Evolutionary conservation across 2,329 filamentous ascomycete genomes (phyloP).

Genomic region (Huntiella decipiens): DNA sequence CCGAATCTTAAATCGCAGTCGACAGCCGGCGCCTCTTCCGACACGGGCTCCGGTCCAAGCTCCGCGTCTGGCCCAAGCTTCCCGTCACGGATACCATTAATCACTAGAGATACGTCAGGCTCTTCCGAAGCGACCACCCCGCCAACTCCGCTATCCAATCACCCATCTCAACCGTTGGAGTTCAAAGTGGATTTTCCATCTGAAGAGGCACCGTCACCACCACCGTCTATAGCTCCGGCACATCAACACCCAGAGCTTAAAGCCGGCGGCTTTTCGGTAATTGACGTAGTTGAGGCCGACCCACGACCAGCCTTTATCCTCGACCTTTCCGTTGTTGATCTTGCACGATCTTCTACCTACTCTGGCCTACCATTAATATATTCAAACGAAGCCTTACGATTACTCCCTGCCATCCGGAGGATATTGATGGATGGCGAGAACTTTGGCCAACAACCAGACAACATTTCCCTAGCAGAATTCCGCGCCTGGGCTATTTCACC

Average conservation of each 20-base stretch:
- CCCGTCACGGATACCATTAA: too few species aligned
- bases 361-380: conserved; percentile 46
- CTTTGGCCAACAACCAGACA: not conserved
- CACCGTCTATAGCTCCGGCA: not conserved
- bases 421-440: not conserved
- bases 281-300: conserved; percentile 60
- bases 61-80: too few species aligned
- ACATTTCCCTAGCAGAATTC: not conserved
- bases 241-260: not conserved
- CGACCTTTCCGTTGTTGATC: conserved; percentile 34
- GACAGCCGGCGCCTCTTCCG: too few species aligned
- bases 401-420: conserved; percentile 26
- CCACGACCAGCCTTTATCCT: conserved; percentile 59
- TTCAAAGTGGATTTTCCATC: too few species aligned
- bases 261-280: conserved; percentile 39
- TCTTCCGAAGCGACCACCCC: too few species aligned
- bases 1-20: too few species aligned
- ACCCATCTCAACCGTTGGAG: too few species aligned
- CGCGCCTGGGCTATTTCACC: not conserved
- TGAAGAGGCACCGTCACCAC: not conserved
- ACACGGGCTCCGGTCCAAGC: too few species aligned
- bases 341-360: conserved; percentile 16
- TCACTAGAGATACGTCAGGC: too few species aligned
- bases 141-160: too few species aligned
- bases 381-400: conserved; percentile 46